Base-by-base conservation (phyloP, 129 eudicot species). In the Ambrosia artemisiifolia region DNA sequence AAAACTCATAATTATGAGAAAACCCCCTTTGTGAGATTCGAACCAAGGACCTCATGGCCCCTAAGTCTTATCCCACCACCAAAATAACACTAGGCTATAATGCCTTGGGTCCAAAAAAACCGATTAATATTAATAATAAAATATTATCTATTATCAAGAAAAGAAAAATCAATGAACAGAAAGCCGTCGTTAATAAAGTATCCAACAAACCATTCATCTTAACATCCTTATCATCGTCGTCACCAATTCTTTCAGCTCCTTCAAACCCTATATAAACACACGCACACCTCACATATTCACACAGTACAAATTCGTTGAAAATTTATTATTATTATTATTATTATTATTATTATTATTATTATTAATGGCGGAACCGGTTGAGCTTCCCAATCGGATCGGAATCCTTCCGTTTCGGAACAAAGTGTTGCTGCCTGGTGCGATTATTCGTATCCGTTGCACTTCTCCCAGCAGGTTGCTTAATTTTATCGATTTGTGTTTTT, bases 351-450 rank as follows among this genome's bases (percentile, higher is more conserved):
- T 24, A 24, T 24, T 24, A 24, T 24, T 24, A 24, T 24, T 3
- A 18, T 32, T 11, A 20, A 91, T 91, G 99, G 95, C 87, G 80
- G 97, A 90, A 63, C 70, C 97, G 76, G 89, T 94, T 40, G 81
- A 78, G 82, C 85, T 95, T 51, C 99, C 99, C 11, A 72, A 73
- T 70, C 94, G 99, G 33, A 83, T 95, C 35, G 99, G 96, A 4
- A 95, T 95, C 67, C 91, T 95, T 53, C 97, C 99, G 4, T 95
- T 95, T 70, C 82, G 97, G 73, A 95, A 95, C 89, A 90, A 94
- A 69, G 97, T 90, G 0, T 79, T 94, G 78, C 81, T 90, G 73
- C 99, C 99, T 7, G 99, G 97, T 49, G 99, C 99, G 0, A 85
- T 94, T 11, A 90, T 94, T 82, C 91, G 97, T 7, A 13, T 28